A percentile compares a stretch with the other conserved stretches of the same genome.
phyloP scores from a whole-genome alignment of 83 land plant species.

The Larix sibirica region DNA sequence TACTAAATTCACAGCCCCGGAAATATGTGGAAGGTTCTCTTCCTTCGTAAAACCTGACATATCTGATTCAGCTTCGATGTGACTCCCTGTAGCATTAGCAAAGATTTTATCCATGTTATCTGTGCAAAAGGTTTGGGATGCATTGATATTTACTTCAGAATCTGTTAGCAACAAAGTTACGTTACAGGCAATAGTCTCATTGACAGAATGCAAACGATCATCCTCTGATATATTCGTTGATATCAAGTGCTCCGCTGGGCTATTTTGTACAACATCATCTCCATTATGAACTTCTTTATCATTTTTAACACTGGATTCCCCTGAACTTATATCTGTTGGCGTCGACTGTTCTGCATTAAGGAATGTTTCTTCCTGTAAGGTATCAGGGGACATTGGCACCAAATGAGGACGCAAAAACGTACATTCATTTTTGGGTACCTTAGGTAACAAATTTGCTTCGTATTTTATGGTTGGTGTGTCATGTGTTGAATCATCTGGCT shows the following conservation, averaged over 20 bases:
- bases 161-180: conserved; percentile 3
- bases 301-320: background rate
- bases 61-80: background rate
- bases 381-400: background rate
- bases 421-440: background rate
- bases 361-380: background rate
- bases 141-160: background rate
- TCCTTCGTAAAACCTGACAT: background rate
- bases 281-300: background rate
- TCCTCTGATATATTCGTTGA: background rate
- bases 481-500: background rate
- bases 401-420: background rate
- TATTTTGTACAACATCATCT: background rate
- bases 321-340: background rate
- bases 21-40: background rate
- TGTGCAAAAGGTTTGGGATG: background rate
- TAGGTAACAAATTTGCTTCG: background rate
- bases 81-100: background rate
- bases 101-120: background rate
- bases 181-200: background rate
- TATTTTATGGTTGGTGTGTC: background rate
- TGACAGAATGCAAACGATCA: background rate
- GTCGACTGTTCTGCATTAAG: background rate
- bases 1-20: background rate
- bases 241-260: background rate